Conservation (phyloP, 129 eudicot species). For the Tagetes patula region DNA sequence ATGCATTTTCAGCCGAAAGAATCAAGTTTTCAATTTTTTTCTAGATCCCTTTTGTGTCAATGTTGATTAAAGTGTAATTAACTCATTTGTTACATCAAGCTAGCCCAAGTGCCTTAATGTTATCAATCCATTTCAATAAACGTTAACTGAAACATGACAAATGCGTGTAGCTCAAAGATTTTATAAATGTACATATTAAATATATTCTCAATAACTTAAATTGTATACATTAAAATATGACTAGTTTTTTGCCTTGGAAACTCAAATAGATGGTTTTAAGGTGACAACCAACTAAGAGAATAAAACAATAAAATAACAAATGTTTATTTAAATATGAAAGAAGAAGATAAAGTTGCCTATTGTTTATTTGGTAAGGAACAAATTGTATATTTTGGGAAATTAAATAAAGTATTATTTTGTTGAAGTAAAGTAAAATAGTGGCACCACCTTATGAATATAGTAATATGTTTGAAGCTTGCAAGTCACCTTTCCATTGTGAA, state of each 20-base stretch:
- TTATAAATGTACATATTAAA: background rate
- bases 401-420: slow-evolving; percentile 25
- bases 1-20: too few relatives aligned
- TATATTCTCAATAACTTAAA: background rate
- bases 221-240: slow-evolving; percentile 1
- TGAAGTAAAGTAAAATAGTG: slow-evolving; percentile 38
- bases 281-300: slow-evolving; percentile 30
- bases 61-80: too few relatives aligned
- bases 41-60: too few relatives aligned
- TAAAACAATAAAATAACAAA: background rate
- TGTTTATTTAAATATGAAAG: background rate
- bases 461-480: slow-evolving; percentile 34
- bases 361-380: slow-evolving; percentile 32
- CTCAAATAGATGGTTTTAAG: slow-evolving; percentile 39
- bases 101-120: too few relatives aligned
- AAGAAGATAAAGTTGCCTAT: slow-evolving; percentile 25
- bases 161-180: background rate
- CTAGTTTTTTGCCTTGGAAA: slow-evolving; percentile 24
- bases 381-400: slow-evolving; percentile 28
- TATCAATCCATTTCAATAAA: too few relatives aligned
- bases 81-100: too few relatives aligned
- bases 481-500: slow-evolving; percentile 39
- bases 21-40: too few relatives aligned
- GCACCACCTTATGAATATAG: slow-evolving; percentile 25
- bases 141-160: background rate